These are phyloP conservation scores for Geotrichum klebahnii DNA, from an alignment of 1,139 yeast species.

Conservation along the genomic window DNA sequence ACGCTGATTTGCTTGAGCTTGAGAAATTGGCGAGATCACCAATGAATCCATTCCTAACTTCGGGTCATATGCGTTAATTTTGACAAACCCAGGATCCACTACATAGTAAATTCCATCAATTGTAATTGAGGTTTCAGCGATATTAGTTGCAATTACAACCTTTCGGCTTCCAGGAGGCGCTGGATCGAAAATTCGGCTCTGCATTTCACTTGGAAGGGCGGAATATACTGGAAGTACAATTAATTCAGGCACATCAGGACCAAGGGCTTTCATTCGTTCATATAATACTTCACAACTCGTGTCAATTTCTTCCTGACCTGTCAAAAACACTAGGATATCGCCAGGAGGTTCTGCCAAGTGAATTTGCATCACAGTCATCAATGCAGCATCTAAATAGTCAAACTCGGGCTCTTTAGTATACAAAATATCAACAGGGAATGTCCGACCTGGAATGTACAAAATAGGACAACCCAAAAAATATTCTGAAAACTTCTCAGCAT, in stretches of 20 bases:
- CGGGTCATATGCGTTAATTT: constrained; percentile 71
- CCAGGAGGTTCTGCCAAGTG: constrained; percentile 76
- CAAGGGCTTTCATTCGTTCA: constrained; percentile 64
- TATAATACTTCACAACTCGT: constrained; percentile 73
- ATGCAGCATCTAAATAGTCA: constrained; percentile 78
- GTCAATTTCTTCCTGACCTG: constrained; percentile 93
- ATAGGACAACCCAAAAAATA: constrained; percentile 80
- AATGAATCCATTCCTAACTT: constrained; percentile 74
- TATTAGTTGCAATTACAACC: constrained; percentile 73
- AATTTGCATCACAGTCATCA: constrained; percentile 77
- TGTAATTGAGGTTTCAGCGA: constrained; percentile 78
- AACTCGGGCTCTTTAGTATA: constrained; percentile 77
- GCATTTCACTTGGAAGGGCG: constrained; percentile 71
- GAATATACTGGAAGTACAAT: constrained; percentile 85
- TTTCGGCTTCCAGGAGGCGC: constrained; percentile 68
- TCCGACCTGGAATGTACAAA: constrained; percentile 78
- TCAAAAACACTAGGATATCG: constrained; percentile 76
- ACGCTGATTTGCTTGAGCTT: constrained; percentile 79
- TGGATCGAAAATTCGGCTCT: constrained; percentile 66
- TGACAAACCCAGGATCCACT: constrained; percentile 77
- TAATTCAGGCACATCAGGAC: constrained; percentile 60
- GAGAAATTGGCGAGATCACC: constrained; percentile 68
- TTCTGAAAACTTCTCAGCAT: constrained; percentile 72
- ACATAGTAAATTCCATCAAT: constrained; percentile 76
- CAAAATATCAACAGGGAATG: constrained; percentile 78